Evolutionary conservation across 805 yeast species (phyloP).

Genomic region (Candida vartiovaarae): DNA sequence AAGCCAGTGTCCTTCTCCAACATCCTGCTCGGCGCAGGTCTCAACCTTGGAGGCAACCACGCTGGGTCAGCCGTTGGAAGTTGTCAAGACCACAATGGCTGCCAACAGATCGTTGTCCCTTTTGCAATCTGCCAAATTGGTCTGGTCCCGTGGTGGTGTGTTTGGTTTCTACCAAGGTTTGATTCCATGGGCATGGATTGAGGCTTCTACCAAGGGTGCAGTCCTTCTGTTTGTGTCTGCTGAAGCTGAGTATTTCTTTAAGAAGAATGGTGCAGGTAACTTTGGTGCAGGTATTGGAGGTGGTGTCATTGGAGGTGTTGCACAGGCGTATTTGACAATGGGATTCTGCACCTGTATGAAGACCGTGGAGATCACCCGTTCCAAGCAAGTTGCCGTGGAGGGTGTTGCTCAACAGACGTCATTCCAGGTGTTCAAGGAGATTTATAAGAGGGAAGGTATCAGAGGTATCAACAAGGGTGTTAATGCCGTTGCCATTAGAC

Average conservation of each 20-base stretch:
- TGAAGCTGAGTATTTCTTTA: constrained; percentile 80
- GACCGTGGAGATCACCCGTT: constrained; percentile 93
- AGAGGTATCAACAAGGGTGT: constrained; percentile 96
- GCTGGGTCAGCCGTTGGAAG: constrained; percentile 95
- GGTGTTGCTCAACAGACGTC: constrained; percentile 73
- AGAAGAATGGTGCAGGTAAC: constrained; percentile 57
- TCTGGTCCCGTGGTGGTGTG: constrained; percentile 92
- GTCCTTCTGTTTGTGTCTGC: constrained; percentile 87
- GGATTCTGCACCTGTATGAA: constrained; percentile 99
- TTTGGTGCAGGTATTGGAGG: constrained; percentile 90
- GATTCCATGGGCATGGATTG: constrained; percentile 99
- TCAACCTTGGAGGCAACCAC: constrained; percentile 92
- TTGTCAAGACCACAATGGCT: constrained; percentile 95
- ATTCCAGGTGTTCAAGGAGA: constrained; percentile 79
- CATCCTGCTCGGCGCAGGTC: constrained; percentile 87
- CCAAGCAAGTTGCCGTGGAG: constrained; percentile 59
- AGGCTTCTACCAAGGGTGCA: constrained; percentile 98
- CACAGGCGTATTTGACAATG: constrained; percentile 93
- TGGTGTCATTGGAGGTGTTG: constrained; percentile 93
- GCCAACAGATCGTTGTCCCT: constrained; percentile 78
- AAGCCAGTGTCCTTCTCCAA: constrained; percentile 86
- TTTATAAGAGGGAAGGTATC: constrained; percentile 80
- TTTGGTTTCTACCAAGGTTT: constrained; percentile 94
- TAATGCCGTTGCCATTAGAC: constrained; percentile 98
- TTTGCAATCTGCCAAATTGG: constrained; percentile 58